Conservation (phyloP, 345 rosid species). For the Cardamine chenopodiifolia region DNA sequence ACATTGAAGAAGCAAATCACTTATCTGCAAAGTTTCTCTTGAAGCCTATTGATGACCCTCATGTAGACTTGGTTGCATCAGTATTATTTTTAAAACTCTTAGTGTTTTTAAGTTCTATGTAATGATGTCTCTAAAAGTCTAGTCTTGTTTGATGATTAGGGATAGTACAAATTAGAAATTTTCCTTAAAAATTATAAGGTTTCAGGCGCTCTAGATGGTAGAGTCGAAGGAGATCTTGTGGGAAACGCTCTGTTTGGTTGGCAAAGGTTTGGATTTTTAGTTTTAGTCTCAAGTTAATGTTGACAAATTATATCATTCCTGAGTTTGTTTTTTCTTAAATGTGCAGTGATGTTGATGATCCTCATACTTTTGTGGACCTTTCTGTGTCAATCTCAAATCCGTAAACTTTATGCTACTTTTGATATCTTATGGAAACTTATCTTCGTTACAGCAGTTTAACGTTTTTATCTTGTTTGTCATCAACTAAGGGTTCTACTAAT, state of each 20-base stretch:
- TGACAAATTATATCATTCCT: background rate
- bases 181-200: slow-evolving; percentile 54
- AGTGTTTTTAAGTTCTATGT: background rate
- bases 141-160: background rate
- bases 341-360: slow-evolving; percentile 82
- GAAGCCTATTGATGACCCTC: slow-evolving; percentile 92
- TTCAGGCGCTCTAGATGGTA: slow-evolving; percentile 67
- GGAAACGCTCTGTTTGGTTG: slow-evolving; percentile 84
- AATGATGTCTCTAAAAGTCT: background rate
- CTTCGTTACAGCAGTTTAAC: background rate
- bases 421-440: background rate
- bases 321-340: background rate
- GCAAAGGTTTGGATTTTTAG: slow-evolving; percentile 57
- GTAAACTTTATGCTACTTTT: slow-evolving; percentile 48
- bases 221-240: slow-evolving; percentile 55
- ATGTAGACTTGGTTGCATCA: slow-evolving; percentile 84
- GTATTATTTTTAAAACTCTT: slow-evolving; percentile 48
- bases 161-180: background rate
- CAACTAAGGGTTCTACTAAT: slow-evolving; percentile 59
- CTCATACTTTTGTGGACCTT: slow-evolving; percentile 89
- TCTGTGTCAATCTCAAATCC: slow-evolving; percentile 76
- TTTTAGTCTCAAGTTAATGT: background rate
- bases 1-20: slow-evolving; percentile 74
- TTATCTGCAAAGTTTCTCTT: slow-evolving; percentile 70
- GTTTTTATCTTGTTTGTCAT: slow-evolving; percentile 34